Percentiles rank a stretch among this genome's conserved stretches.
Evolutionary conservation across 805 yeast species (phyloP).

Genomic region (Pichia paraexigua): DNA sequence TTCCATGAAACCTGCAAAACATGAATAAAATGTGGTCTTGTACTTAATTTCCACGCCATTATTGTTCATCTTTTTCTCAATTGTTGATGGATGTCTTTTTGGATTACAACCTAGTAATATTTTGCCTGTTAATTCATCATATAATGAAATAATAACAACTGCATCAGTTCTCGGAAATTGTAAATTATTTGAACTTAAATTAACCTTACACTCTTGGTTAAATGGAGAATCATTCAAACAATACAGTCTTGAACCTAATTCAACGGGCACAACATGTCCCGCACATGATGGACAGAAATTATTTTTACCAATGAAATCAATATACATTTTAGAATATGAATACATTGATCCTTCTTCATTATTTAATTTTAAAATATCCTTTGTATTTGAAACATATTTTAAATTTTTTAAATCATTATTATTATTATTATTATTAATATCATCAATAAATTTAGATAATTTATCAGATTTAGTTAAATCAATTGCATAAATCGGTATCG

Average conservation of each 20-base stretch:
- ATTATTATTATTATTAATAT: background rate
- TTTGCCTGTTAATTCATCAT: conserved; percentile 46
- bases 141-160: conserved; percentile 73
- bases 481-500: conserved; percentile 56
- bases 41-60: conserved; percentile 37
- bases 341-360: conserved; percentile 53
- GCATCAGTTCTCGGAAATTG: conserved; percentile 92
- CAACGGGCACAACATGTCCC: conserved; percentile 45
- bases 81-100: conserved; percentile 30
- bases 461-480: conserved; percentile 37
- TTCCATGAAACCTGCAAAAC: conserved; percentile 94
- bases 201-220: conserved; percentile 28
- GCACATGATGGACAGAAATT: conserved; percentile 88
- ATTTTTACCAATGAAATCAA: conserved; percentile 77
- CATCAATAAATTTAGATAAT: background rate
- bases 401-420: background rate
- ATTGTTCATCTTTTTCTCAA: conserved; percentile 45
- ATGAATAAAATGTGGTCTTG: conserved; percentile 51
- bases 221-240: conserved; percentile 35
- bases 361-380: conserved; percentile 18
- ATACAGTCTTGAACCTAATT: conserved; percentile 56
- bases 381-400: background rate
- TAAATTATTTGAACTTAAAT: conserved; percentile 49
- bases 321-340: conserved; percentile 74
- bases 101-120: conserved; percentile 65